Base-by-base conservation (phyloP, 106 monocot genomes). In the Platanthera guangdongensis region DNA sequence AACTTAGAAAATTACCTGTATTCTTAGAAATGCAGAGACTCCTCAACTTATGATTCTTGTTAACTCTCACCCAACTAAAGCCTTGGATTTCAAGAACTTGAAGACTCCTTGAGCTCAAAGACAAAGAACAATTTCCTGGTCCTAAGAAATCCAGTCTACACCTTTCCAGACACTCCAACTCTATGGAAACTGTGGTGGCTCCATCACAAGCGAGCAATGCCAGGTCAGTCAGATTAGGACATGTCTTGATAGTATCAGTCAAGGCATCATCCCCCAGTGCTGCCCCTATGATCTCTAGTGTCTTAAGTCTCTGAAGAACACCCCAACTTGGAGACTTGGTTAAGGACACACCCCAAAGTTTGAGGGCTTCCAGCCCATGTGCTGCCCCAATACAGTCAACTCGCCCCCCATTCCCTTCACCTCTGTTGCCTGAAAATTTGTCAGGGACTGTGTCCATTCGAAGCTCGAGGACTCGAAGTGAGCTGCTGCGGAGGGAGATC, bases 191-290 rank as follows among this genome's bases (percentile, higher is more conserved):
- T 0, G 82, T 67, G 3, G 79, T 75, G 11, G 81, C 80, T 13
- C 99, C 92, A 45, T 94, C 94, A 51, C 94, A 99, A n/a, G 91
- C 88, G 11, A 99, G 85, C 89, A 99, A 74, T 13, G 85, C 85
- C 85, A 99, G 80, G 32, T 92, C 83, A 7, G 80, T 85, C 49
- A 99, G 50, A 78, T 94, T 94, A 0, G 92, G 94, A 70, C 87
- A 94, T 10, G 94, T 86, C 22, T 18, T 47, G 14, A 99, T 13
- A 0, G 87, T 78, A 45, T 80, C 86, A 25, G 67, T 72, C 77
- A 99, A 32, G 0, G 82, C 84, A 3, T 73, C 74, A 19, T 94
- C 92, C 57, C 76, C 45, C 78, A 99, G n/a, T 12, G 78, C 75
- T 12, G 87, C 86, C 8, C 92, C 94, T 7, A 94, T 82, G 57